Evolutionary conservation across 225 moss, liverwort and hornwort species (phyloP), one percentile per base, ranked within the genome.

Genomic region (Anthoceros angustus): DNA sequence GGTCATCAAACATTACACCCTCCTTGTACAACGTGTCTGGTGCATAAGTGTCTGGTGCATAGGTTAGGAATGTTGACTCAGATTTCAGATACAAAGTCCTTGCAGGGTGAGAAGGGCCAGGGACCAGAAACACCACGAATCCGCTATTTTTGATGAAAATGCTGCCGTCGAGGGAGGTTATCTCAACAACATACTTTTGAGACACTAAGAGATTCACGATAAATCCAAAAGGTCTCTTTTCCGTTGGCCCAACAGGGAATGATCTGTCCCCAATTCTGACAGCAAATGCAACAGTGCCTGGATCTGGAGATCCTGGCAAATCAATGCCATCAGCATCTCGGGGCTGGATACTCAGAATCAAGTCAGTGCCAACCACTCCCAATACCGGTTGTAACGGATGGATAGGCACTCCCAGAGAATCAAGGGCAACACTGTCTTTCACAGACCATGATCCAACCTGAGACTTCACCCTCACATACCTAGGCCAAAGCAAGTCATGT

Each of bases 311-410:
- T 78, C 1, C 74, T 67, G 16, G n/a, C 7, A 55, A 18, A 20
- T 55, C 55, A 7, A 78, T 77, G 23, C 85, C 85, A 5, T 66
- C 71, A 2, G 38, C 49, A 40, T 85, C 85, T 25, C 66, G 65
- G 14, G 80, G 80, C 48, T 82, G 78, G 2, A 85, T 82, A 18
- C 72, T 74, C n/a, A 85, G 78, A 0, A 40, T 5, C 0, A 82
- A 9, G 2, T 55, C 70, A 9, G 39, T 73, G 0, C 81, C 82
- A 10, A 75, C 45, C 16, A n/a, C 62, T 7, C 64, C 75, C 12
- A 82, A 68, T 0, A 80, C 7, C 5, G 81, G 73, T 16, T 74
- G 40, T 0, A 72, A 70, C 16, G 75, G 80, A n/a, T 74, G 77
- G 0, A 85, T 72, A 39, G 79, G 68, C 0, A 79, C 65, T 63